These are phyloP conservation scores for Brassica nigra DNA, from an alignment of 345 rosid genomes.

Conservation along the genomic window DNA sequence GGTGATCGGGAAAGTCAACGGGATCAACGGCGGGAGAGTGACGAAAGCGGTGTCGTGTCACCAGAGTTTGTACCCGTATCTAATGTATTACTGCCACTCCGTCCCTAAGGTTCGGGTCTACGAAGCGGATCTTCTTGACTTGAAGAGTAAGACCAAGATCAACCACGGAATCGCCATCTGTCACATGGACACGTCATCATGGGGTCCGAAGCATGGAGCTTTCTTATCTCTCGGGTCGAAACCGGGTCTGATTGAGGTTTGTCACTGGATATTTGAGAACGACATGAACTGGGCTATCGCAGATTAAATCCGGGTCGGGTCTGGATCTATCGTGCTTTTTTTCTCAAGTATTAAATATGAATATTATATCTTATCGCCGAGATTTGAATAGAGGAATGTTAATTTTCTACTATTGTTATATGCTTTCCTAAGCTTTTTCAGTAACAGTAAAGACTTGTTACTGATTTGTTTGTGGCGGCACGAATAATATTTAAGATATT, in stretches of 20 bases:
- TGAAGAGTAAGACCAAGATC: slow-evolving; percentile 48
- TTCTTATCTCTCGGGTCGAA: slow-evolving; percentile 66
- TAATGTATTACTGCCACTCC: slow-evolving; percentile 80
- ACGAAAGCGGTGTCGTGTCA: slow-evolving; percentile 84
- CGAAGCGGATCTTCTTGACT: slow-evolving; percentile 65
- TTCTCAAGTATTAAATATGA: not conserved
- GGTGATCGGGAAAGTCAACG: slow-evolving; percentile 57
- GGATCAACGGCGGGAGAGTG: slow-evolving; percentile 64
- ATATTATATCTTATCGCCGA: slow-evolving; percentile 26
- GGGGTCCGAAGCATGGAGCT: slow-evolving; percentile 78
- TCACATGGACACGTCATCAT: slow-evolving; percentile 74
- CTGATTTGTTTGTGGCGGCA: slow-evolving; percentile 35
- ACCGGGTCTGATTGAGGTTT: slow-evolving; percentile 76
- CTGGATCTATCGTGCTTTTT: slow-evolving; percentile 12
- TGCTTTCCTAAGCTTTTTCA: slow-evolving; percentile 1
- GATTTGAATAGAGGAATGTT: slow-evolving; percentile 34
- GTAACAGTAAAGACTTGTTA: slow-evolving; percentile 40
- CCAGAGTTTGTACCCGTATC: slow-evolving; percentile 72
- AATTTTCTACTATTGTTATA: slow-evolving; percentile 28
- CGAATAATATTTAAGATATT: slow-evolving; percentile 8
- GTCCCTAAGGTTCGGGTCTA: slow-evolving; percentile 83
- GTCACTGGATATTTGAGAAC: slow-evolving; percentile 90
- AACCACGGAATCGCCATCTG: slow-evolving; percentile 85
- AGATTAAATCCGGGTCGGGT: slow-evolving; percentile 37
- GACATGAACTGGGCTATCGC: slow-evolving; percentile 76